Conservation (phyloP, 1,139 yeast species). For the Barnettozyma hawaiiensis region DNA sequence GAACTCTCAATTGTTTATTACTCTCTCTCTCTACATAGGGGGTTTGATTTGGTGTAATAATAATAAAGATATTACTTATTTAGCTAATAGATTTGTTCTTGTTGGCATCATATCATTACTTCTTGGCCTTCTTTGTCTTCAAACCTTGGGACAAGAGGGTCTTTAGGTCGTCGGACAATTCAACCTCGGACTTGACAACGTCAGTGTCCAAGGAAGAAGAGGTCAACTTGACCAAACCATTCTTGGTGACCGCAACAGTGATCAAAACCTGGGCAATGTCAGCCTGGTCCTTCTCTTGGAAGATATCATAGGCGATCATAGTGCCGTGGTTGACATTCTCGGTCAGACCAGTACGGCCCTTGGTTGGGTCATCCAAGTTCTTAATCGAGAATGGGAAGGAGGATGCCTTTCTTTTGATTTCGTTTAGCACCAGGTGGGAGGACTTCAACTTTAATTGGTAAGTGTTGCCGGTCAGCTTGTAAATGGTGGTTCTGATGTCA, state of each 20-base stretch:
- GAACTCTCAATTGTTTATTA: too few relatives aligned
- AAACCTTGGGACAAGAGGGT: slow-evolving; percentile 52
- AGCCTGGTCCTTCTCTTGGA: slow-evolving; percentile 65
- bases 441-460: slow-evolving; percentile 71
- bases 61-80: too few relatives aligned
- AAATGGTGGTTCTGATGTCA: slow-evolving; percentile 62
- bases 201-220: slow-evolving; percentile 44
- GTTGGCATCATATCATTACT: slow-evolving; percentile 15
- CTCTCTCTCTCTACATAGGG: too few relatives aligned
- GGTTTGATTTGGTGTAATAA: too few relatives aligned
- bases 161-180: slow-evolving; percentile 45
- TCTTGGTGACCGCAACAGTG: slow-evolving; percentile 71
- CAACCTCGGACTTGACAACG: slow-evolving; percentile 53
- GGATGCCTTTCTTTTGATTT: slow-evolving; percentile 61
- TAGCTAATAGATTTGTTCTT: background rate
- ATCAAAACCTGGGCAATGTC: slow-evolving; percentile 69
- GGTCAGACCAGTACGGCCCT: slow-evolving; percentile 69
- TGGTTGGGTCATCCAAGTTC: slow-evolving; percentile 62
- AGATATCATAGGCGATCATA: slow-evolving; percentile 63
- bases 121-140: slow-evolving; percentile 49
- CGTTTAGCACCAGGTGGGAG: slow-evolving; percentile 63
- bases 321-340: slow-evolving; percentile 71
- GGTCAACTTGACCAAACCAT: slow-evolving; percentile 65
- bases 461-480: slow-evolving; percentile 64
- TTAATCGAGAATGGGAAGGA: slow-evolving; percentile 69